phyloP scores from a whole-genome alignment of 202 grass and related monocot genomes.

The Elaeis oleifera region DNA sequence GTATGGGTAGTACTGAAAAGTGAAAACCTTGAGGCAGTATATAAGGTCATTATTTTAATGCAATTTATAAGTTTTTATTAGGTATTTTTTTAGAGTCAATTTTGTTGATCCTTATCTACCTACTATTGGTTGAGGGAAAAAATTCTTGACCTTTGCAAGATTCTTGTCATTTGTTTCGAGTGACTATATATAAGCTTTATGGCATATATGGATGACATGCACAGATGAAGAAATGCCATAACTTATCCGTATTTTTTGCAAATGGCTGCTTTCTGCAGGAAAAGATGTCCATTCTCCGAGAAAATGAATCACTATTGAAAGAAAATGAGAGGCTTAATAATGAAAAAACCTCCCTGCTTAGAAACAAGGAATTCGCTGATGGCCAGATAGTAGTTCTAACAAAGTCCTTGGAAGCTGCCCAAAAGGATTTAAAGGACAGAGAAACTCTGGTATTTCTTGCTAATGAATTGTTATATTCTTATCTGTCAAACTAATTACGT shows the following conservation, averaged over 20 bases:
- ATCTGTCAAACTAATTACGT: too few relatives aligned
- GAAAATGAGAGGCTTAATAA: slow-evolving; percentile 55
- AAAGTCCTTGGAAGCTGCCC: slow-evolving; percentile 66
- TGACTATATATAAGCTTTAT: too few relatives aligned
- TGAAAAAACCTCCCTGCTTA: slow-evolving; percentile 57
- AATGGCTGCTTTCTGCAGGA: slow-evolving; percentile 39
- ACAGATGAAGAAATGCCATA: not conserved
- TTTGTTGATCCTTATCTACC: too few relatives aligned
- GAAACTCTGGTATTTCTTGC: slow-evolving; percentile 59
- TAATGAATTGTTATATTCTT: too few relatives aligned
- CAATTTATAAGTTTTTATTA: too few relatives aligned
- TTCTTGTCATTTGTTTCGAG: too few relatives aligned
- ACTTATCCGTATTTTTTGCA: slow-evolving; percentile 11
- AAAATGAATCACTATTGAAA: slow-evolving; percentile 70
- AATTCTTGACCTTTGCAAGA: too few relatives aligned
- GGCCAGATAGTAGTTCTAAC: slow-evolving; percentile 49
- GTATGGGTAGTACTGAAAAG: too few relatives aligned
- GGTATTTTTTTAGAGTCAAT: too few relatives aligned
- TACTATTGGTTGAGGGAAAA: too few relatives aligned
- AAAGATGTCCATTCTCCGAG: slow-evolving; percentile 73
- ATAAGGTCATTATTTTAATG: too few relatives aligned
- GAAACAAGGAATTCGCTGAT: slow-evolving; percentile 56
- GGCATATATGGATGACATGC: not conserved
- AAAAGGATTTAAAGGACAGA: slow-evolving; percentile 81
- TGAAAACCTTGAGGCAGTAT: too few relatives aligned